Base-by-base conservation (phyloP, 805 yeast genomes). In the Candida incommunis region DNA sequence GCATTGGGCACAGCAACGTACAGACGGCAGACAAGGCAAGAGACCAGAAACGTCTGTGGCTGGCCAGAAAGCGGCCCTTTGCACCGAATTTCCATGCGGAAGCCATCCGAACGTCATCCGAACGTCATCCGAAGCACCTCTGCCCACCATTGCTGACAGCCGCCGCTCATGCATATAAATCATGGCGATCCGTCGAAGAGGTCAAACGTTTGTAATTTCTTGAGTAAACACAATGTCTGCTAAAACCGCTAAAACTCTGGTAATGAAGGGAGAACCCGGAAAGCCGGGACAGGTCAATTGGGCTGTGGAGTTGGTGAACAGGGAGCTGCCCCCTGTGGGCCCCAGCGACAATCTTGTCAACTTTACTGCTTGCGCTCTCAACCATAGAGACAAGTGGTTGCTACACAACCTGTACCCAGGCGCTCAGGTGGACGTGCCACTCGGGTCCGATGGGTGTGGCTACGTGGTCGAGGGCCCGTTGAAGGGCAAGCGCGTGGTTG, bases 391-490 rank as follows among this genome's bases (percentile, higher is more conserved):
- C 43, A 40, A 49, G 22, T 47, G 47, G 18, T 40, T 49, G n/a
- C 46, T 45, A 22, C 50, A 49, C 40, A 48, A 45, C 22, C 46
- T 45, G 5, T 52, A 52, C 40, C 55, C 55, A 11, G 51, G 54
- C 21, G 41, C 45, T 2, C 40, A 47, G 13, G 44, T 45, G 25
- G 45, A 42, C 25, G 46, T 46, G n/a, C 42, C 51, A 4, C 48
- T 52, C 9, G 48, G 49, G 29, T 47, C 53, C 2, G 55, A 52
- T 29, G 47, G 49, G 5, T 51, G 48, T 5, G 55, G 54, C n/a
- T 7, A 18, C 13, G 48, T 52, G 25, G 44, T 43, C 24, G 46
- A 31, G 18, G 37, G 37, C 20, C 37, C 37, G 5, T 18, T 31
- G 18, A 45, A 5, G 41, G 43, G 41, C 34, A 45, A 43, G 20